A percentile compares a stretch with the other conserved stretches of the same genome.
phyloP scores from a whole-genome alignment of 2,329 filamentous ascomycete genomes.

The Fusarium fujikuroi region DNA sequence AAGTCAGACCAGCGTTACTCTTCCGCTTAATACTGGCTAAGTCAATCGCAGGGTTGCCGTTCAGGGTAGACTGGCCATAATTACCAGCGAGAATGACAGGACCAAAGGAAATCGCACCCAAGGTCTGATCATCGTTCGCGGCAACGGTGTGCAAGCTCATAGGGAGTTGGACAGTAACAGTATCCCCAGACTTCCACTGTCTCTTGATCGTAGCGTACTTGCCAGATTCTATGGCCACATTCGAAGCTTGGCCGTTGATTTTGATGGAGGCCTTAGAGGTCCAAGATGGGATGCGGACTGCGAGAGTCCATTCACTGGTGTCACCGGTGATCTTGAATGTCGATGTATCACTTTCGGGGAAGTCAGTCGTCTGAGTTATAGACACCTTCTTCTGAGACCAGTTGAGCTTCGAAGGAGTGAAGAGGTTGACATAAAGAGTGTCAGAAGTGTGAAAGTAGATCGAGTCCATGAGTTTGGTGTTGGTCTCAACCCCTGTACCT shows the following conservation, averaged over 20 bases:
- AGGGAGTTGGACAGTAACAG: conserved; percentile 55
- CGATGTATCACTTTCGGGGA: conserved; percentile 54
- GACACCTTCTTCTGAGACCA: conserved; percentile 56
- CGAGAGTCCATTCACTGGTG: conserved; percentile 48
- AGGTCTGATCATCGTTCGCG: conserved; percentile 57
- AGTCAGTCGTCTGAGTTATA: conserved; percentile 56
- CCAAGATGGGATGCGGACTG: conserved; percentile 61
- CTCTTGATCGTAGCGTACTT: conserved; percentile 55
- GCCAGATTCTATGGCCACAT: conserved; percentile 47
- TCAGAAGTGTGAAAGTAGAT: conserved; percentile 59
- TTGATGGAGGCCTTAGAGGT: conserved; percentile 51
- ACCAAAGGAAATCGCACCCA: conserved; percentile 60
- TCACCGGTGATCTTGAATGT: conserved; percentile 53
- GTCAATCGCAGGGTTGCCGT: conserved; percentile 45
- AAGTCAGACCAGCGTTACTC: conserved; percentile 42
- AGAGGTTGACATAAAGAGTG: conserved; percentile 61
- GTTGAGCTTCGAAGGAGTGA: conserved; percentile 57
- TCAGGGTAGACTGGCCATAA: conserved; percentile 51
- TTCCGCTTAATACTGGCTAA: conserved; percentile 45
- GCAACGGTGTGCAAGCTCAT: conserved; percentile 56
- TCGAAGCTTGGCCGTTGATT: conserved; percentile 53
- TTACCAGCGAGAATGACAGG: conserved; percentile 58
- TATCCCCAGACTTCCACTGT: conserved; percentile 56
- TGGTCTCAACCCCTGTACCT: conserved; percentile 62
- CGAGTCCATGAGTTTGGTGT: conserved; percentile 64